Conservation (phyloP, 1,284 basidiomycete genomes). For the Polyporus tsugae region DNA sequence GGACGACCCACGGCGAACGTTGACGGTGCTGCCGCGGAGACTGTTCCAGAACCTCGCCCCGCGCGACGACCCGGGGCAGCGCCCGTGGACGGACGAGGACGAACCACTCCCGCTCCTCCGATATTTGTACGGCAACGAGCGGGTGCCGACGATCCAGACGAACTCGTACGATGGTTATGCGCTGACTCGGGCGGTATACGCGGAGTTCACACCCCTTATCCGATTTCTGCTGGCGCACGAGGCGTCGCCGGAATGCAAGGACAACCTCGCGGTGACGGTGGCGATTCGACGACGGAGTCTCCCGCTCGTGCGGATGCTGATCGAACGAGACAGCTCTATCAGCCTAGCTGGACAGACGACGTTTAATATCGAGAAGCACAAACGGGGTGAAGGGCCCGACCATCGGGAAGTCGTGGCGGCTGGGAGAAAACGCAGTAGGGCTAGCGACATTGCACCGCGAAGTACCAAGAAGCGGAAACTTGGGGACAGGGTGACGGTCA, state of each 20-base stretch:
- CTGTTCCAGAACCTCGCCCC: constrained; percentile 63
- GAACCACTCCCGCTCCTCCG: constrained; percentile 69
- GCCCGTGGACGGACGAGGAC: constrained; percentile 47
- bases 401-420: background rate
- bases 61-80: constrained; percentile 41
- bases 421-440: constrained; percentile 12
- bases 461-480: constrained; percentile 59
- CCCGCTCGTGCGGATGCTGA: constrained; percentile 71
- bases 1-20: constrained; percentile 12
- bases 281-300: constrained; percentile 80
- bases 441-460: constrained; percentile 27
- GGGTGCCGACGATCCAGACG: constrained; percentile 51
- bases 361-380: constrained; percentile 20
- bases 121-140: constrained; percentile 56
- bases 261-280: constrained; percentile 70
- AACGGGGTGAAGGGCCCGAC: background rate
- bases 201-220: constrained; percentile 68
- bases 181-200: constrained; percentile 77
- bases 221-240: constrained; percentile 74
- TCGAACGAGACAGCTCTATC: constrained; percentile 60
- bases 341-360: background rate
- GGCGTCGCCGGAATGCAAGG: constrained; percentile 71
- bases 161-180: constrained; percentile 82
- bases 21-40: constrained; percentile 62
- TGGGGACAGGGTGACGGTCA: constrained; percentile 66